Conservation (phyloP, 2,329 filamentous ascomycete species). For the Cercospora sp. region DNA sequence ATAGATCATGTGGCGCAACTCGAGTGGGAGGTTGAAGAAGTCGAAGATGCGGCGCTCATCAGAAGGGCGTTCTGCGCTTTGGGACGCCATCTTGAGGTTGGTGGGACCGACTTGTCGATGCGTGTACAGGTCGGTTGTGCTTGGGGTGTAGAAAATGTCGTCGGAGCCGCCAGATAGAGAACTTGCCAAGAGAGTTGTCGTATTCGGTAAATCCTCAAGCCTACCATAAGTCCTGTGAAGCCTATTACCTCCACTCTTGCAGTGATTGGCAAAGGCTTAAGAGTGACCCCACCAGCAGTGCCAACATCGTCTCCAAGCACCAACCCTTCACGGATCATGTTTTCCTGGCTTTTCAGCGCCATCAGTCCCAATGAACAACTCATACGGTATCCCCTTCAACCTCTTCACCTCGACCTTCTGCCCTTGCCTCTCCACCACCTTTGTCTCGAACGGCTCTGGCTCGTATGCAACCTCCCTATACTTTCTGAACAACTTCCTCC, state of each 20-base stretch:
- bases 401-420: conserved; percentile 1
- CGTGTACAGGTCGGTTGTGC: neutral
- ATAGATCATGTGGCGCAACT: neutral
- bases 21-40: neutral
- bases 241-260: neutral
- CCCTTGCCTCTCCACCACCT: neutral
- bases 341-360: neutral
- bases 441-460: conserved; percentile 15
- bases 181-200: neutral
- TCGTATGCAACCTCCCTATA: conserved; percentile 24
- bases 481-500: conserved; percentile 21
- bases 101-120: neutral
- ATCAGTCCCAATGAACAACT: conserved; percentile 9
- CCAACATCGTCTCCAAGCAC: neutral
- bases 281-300: neutral
- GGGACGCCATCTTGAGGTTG: neutral
- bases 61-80: neutral
- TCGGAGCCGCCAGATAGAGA: neutral
- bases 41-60: neutral
- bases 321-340: neutral
- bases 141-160: neutral
- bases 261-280: neutral
- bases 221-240: neutral
- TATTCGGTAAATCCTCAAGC: neutral
- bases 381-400: conserved; percentile 9